These are phyloP conservation scores for Pilobolus umbonatus DNA, from an alignment of 192 early-diverging fungal genomes.

Conservation along the genomic window DNA sequence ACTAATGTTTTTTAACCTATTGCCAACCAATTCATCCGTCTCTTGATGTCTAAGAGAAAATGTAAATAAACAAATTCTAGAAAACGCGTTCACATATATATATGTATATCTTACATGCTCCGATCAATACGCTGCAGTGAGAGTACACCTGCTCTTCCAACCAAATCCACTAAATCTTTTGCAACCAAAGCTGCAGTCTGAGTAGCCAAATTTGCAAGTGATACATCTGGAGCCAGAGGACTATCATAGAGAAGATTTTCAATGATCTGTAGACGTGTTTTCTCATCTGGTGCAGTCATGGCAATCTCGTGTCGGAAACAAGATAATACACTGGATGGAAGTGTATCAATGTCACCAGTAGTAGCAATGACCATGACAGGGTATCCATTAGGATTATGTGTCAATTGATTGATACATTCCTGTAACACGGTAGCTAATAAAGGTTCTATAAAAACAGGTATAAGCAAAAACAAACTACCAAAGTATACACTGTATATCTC, in stretches of 20 bases:
- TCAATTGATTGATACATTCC: conserved; percentile 47
- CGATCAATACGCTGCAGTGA: conserved; percentile 57
- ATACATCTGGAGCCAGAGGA: conserved; percentile 72
- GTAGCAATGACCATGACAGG: conserved; percentile 80
- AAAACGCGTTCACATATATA: background rate
- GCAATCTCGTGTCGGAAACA: conserved; percentile 78
- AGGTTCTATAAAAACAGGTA: conserved; percentile 36
- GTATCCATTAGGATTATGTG: conserved; percentile 49
- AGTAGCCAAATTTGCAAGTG: conserved; percentile 66
- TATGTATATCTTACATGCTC: conserved; percentile 30
- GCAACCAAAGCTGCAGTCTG: conserved; percentile 92
- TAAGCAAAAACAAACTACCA: background rate
- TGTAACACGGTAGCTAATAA: conserved; percentile 52
- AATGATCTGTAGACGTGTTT: conserved; percentile 60
- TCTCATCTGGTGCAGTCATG: conserved; percentile 66
- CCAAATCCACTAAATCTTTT: conserved; percentile 75
- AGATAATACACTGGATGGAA: conserved; percentile 70
- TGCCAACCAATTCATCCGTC: conserved; percentile 31
- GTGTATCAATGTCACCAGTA: conserved; percentile 69
- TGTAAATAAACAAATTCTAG: background rate
- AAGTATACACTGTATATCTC: background rate
- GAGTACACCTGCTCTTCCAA: conserved; percentile 65
- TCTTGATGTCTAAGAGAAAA: conserved; percentile 28
- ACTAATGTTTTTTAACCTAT: conserved; percentile 2
- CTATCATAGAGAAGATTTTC: conserved; percentile 47